Evolutionary conservation across 2,329 filamentous ascomycete species (phyloP).

Genomic region (Colletotrichum gloeosporioides): DNA sequence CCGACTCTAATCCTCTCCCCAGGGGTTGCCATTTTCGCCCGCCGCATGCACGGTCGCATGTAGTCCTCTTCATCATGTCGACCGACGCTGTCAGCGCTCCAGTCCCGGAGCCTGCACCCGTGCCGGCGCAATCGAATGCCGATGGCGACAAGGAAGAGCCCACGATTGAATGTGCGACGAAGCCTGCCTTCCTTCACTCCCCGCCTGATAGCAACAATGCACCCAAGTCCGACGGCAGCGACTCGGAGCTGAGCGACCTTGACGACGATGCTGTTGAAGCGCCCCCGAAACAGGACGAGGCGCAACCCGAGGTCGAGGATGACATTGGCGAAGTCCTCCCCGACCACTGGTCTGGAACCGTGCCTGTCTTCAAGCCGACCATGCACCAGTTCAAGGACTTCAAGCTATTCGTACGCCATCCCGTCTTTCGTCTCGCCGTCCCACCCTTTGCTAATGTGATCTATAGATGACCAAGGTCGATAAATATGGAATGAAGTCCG

Average conservation of each 20-base stretch:
- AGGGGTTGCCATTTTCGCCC: not conserved
- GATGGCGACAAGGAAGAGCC: conserved; percentile 25
- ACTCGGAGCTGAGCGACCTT: conserved; percentile 71
- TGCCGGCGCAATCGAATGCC: conserved; percentile 25
- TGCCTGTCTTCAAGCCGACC: conserved; percentile 93
- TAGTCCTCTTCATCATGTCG: conserved; percentile 57
- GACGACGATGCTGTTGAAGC: conserved; percentile 55
- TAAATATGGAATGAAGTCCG: conserved; percentile 94
- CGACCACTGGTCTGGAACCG: conserved; percentile 87
- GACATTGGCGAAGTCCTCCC: conserved; percentile 82
- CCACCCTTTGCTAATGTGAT: conserved; percentile 28
- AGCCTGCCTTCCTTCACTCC: conserved; percentile 61
- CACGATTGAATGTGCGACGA: conserved; percentile 40
- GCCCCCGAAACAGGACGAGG: conserved; percentile 26
- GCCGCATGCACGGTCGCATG: conserved; percentile 42
- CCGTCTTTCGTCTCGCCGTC: not conserved
- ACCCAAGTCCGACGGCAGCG: conserved; percentile 63
- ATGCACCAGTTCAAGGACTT: conserved; percentile 97
- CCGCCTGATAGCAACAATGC: conserved; percentile 69
- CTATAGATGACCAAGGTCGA: conserved; percentile 80
- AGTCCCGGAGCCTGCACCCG: conserved; percentile 42
- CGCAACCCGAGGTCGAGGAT: conserved; percentile 24
- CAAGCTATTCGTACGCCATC: conserved; percentile 76
- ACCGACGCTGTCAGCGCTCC: conserved; percentile 58
- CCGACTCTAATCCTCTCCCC: not conserved